Evolutionary conservation across 2,329 filamentous ascomycete species (phyloP).

Genomic region (Aspergillus eucalypticola): DNA sequence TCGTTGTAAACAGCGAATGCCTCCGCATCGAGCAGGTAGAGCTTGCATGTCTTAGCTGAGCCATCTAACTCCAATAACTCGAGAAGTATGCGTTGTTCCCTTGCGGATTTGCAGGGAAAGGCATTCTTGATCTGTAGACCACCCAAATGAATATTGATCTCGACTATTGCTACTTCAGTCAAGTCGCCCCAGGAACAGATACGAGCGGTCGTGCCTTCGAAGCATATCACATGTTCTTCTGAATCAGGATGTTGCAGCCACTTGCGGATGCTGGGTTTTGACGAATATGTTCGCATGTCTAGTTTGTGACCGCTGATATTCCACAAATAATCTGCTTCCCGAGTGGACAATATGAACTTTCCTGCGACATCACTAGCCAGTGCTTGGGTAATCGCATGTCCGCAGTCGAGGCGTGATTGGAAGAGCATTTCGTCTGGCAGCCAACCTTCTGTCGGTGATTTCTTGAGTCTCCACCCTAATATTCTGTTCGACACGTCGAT

Average conservation of each 20-base stretch:
- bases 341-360: not conserved
- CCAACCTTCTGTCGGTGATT: not conserved
- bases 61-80: not conserved
- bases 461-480: not conserved
- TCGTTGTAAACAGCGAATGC: too few species aligned
- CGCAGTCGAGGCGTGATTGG: not conserved
- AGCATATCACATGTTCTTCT: not conserved
- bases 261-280: not conserved
- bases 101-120: not conserved
- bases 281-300: not conserved
- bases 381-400: not conserved
- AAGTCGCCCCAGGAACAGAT: not conserved
- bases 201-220: not conserved
- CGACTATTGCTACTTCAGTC: not conserved
- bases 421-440: not conserved
- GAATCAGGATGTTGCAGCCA: not conserved
- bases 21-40: not conserved
- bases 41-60: not conserved
- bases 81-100: not conserved
- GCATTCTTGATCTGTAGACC: not conserved
- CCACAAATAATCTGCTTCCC: not conserved
- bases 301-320: not conserved
- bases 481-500: not conserved
- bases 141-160: not conserved
- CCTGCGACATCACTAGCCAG: not conserved